phyloP scores from a whole-genome alignment of 371 early-diverging fungal genomes.

The Lichtheimia ramosa region DNA sequence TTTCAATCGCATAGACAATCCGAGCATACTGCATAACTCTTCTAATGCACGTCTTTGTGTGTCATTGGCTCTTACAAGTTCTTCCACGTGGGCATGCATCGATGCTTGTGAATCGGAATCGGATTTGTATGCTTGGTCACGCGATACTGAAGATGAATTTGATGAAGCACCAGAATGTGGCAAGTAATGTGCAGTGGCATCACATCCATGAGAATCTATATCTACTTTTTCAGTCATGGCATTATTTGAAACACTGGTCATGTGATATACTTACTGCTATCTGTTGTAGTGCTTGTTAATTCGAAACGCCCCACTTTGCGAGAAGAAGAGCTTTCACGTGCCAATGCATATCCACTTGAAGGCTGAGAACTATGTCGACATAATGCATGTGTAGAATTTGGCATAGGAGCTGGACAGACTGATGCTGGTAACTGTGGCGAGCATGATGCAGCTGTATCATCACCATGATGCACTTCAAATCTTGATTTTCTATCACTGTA shows the following conservation, averaged over 20 bases:
- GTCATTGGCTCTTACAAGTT: constrained; percentile 36
- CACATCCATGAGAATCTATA: too few species aligned
- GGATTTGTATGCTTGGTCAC: constrained; percentile 18
- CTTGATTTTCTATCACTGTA: constrained; percentile 14
- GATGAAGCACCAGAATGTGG: constrained; percentile 16
- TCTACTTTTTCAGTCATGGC: too few species aligned
- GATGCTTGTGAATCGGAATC: constrained; percentile 5
- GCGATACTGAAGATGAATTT: constrained; percentile 28
- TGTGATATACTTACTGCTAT: too few species aligned
- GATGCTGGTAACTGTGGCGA: constrained; percentile 5
- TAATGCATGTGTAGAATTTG: too few species aligned
- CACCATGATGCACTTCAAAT: constrained; percentile 13
- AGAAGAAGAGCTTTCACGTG: too few species aligned
- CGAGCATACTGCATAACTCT: constrained; percentile 17
- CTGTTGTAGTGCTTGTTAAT: too few species aligned
- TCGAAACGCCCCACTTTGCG: too few species aligned
- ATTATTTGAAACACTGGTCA: too few species aligned
- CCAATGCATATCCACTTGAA: too few species aligned
- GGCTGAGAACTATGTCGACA: too few species aligned
- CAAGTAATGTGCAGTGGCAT: not conserved
- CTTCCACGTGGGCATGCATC: constrained; percentile 29
- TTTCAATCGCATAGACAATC: not conserved
- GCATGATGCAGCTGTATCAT: not conserved
- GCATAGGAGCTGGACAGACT: too few species aligned
- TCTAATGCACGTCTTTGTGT: constrained; percentile 29